A percentile compares a stretch with the other conserved stretches of the same genome.
These are phyloP conservation scores for Fusarium multiceps DNA, from an alignment of 2,329 filamentous ascomycete species.

Conservation along the genomic window DNA sequence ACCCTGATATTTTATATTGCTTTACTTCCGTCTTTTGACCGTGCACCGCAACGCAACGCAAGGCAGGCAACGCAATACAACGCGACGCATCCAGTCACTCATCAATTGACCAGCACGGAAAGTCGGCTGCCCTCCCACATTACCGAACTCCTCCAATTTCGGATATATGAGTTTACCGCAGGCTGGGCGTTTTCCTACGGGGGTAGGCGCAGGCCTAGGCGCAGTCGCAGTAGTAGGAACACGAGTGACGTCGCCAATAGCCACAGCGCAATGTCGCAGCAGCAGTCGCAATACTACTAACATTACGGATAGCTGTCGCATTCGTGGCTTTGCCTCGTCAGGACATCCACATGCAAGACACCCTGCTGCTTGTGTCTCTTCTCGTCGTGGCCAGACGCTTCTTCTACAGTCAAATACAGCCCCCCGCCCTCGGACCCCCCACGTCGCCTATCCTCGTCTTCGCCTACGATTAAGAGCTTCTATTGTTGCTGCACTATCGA, in stretches of 20 bases:
- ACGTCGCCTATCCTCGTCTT: slow-evolving; percentile 30
- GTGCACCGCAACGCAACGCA: neutral
- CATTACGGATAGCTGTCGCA: slow-evolving; percentile 1
- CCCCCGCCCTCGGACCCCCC: slow-evolving; percentile 31
- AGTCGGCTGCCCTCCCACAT: slow-evolving; percentile 27
- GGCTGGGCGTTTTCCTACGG: slow-evolving; percentile 48
- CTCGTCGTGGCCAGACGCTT: slow-evolving; percentile 41
- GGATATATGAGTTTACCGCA: slow-evolving; percentile 50
- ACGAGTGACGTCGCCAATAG: slow-evolving; percentile 45
- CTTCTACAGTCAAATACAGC: slow-evolving; percentile 38
- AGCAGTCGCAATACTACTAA: slow-evolving; percentile 11
- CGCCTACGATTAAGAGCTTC: slow-evolving; percentile 41
- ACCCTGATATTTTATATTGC: neutral
- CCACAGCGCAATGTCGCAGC: slow-evolving; percentile 25
- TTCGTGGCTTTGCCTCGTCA: slow-evolving; percentile 37
- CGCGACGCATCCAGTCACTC: slow-evolving; percentile 8
- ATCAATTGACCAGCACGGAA: neutral
- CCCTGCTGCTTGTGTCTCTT: slow-evolving; percentile 39
- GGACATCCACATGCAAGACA: slow-evolving; percentile 30
- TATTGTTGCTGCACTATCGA: slow-evolving; percentile 43
- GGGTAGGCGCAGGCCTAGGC: slow-evolving; percentile 38
- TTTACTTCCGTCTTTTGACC: neutral
- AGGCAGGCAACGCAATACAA: neutral
- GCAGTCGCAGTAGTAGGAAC: slow-evolving; percentile 9
- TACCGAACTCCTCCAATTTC: slow-evolving; percentile 30